phyloP scores from a whole-genome alignment of 805 yeast species.

The Metschnikowia dekortorum region DNA sequence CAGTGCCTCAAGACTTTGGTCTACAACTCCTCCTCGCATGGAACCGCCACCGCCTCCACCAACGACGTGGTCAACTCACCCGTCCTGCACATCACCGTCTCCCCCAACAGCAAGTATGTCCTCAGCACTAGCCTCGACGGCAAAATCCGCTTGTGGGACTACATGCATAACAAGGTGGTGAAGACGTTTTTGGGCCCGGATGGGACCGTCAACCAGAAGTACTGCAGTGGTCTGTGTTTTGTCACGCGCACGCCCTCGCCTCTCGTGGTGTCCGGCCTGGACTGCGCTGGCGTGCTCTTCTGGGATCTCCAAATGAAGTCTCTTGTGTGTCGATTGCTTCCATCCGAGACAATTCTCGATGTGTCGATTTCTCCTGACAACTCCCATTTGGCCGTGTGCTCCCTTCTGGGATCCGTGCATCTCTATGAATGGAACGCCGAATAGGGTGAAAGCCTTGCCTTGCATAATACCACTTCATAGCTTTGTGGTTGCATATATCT shows the following conservation, averaged over 20 bases:
- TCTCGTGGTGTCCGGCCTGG: conserved; percentile 59
- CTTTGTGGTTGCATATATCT: too few relatives aligned
- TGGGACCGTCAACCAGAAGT: conserved; percentile 44
- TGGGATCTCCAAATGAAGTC: conserved; percentile 68
- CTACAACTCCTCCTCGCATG: conserved; percentile 62
- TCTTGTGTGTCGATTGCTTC: conserved; percentile 29
- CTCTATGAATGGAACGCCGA: conserved; percentile 10
- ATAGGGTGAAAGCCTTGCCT: background rate
- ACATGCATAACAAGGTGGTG: conserved; percentile 72
- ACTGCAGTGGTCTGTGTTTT: conserved; percentile 50
- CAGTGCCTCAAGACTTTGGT: conserved; percentile 89
- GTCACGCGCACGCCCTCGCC: conserved; percentile 34
- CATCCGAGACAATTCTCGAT: conserved; percentile 35
- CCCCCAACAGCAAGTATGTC: conserved; percentile 78
- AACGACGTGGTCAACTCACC: conserved; percentile 55
- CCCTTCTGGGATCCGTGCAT: conserved; percentile 13
- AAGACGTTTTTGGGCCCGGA: conserved; percentile 53
- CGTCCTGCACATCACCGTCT: conserved; percentile 63
- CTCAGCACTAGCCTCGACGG: conserved; percentile 82
- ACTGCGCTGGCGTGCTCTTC: conserved; percentile 46
- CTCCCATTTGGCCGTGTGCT: conserved; percentile 26
- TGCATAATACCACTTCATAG: too few relatives aligned
- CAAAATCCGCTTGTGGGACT: conserved; percentile 76
- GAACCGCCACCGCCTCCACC: conserved; percentile 55
- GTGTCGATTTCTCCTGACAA: conserved; percentile 40